Percentiles rank a stretch among this genome's conserved stretches.
phyloP scores from a whole-genome alignment of 1,139 yeast genomes.

The Keqinozyma sinolaborantium region DNA sequence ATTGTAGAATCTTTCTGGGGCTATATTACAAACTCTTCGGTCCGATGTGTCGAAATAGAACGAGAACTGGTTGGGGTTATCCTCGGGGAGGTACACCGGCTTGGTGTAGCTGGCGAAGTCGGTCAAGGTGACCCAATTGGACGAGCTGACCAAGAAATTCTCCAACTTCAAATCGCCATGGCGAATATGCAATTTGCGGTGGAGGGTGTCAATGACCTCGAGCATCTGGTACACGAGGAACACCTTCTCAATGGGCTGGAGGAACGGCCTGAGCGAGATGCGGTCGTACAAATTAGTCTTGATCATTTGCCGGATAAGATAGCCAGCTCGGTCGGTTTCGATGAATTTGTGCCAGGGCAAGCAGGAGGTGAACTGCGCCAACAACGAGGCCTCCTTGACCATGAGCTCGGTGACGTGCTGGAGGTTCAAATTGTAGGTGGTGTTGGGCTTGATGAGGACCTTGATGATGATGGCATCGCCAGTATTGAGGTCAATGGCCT shows the following conservation, averaged over 20 bases:
- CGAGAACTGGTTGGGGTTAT: constrained; percentile 91
- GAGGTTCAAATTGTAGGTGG: constrained; percentile 23
- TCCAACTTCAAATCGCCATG: constrained; percentile 96
- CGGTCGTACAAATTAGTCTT: constrained; percentile 82
- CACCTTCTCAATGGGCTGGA: constrained; percentile 74
- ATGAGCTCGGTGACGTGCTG: constrained; percentile 30
- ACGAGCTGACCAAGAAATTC: constrained; percentile 79
- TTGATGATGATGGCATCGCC: constrained; percentile 72
- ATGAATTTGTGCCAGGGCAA: constrained; percentile 70
- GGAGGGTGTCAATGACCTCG: constrained; percentile 59
- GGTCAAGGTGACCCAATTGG: constrained; percentile 81
- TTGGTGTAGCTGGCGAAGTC: constrained; percentile 80
- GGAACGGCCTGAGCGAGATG: constrained; percentile 81
- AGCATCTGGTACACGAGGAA: constrained; percentile 84
- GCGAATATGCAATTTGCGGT: constrained; percentile 45
- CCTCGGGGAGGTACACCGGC: constrained; percentile 86
- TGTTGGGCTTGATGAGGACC: constrained; percentile 69
- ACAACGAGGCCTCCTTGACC: constrained; percentile 31
- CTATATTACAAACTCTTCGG: constrained; percentile 83
- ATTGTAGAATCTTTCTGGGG: constrained; percentile 82
- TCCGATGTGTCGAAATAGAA: constrained; percentile 90
- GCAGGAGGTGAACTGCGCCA: constrained; percentile 57
- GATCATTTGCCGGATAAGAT: constrained; percentile 77
- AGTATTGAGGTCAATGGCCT: constrained; percentile 60
- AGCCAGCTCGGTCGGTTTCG: constrained; percentile 92